A percentile compares a stretch with the other conserved stretches of the same genome.
phyloP scores from a whole-genome alignment of 2,329 filamentous ascomycete genomes.

The Endocalyx cinctus region DNA sequence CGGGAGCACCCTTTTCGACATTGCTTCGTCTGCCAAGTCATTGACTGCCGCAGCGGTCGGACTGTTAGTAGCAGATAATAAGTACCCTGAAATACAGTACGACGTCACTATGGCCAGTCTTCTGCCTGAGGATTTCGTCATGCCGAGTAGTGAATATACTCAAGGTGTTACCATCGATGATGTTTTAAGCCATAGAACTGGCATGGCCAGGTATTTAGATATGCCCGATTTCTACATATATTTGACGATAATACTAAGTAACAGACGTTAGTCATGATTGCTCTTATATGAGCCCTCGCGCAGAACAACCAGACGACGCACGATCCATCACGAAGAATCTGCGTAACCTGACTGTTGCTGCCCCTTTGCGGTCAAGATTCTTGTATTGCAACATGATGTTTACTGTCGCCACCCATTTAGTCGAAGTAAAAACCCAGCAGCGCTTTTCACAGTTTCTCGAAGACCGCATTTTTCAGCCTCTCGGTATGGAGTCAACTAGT shows the following conservation, averaged over 20 bases:
- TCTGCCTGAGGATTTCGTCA: conserved; percentile 20
- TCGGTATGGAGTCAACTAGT: conserved; percentile 16
- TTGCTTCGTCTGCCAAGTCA: conserved; percentile 23
- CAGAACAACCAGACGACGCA: conserved; percentile 12
- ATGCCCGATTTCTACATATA: too few relatives aligned
- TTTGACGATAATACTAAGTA: too few relatives aligned
- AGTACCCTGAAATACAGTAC: conserved; percentile 25
- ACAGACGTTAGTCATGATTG: conserved; percentile 20
- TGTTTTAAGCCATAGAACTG: conserved; percentile 18
- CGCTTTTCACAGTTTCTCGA: conserved; percentile 17
- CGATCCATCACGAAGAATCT: conserved; percentile 18
- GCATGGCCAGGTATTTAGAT: conserved; percentile 13
- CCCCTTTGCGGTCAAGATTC: conserved; percentile 14
- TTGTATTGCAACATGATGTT: conserved; percentile 22
- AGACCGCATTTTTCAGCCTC: conserved; percentile 16
- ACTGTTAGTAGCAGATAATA: conserved; percentile 25
- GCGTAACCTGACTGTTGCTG: conserved; percentile 12
- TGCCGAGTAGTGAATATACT: conserved; percentile 15
- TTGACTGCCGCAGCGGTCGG: conserved; percentile 20
- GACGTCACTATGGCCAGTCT: conserved; percentile 19
- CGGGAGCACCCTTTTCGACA: conserved; percentile 23
- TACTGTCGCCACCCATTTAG: conserved; percentile 15
- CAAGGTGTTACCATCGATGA: conserved; percentile 20
- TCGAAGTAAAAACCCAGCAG: conserved; percentile 15
- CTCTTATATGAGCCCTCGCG: conserved; percentile 9